phyloP scores from a whole-genome alignment of 441 rosid genomes.

The Rhodomyrtus psidioides region DNA sequence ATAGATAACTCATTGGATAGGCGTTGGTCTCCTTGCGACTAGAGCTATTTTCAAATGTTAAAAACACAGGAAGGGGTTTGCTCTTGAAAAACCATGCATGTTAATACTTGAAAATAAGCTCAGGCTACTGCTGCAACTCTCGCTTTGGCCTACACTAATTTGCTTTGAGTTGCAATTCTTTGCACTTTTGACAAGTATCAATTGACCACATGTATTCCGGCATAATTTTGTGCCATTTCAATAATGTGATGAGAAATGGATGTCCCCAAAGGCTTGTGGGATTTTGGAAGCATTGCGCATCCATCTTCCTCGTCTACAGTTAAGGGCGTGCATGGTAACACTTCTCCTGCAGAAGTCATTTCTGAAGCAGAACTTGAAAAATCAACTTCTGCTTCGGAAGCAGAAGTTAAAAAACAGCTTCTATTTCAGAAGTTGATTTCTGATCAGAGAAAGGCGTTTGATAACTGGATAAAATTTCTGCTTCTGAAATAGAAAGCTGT shows the following conservation, averaged over 20 bases:
- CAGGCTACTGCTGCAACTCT: background rate
- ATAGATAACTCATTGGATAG: too few relatives aligned
- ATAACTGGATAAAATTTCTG: too few relatives aligned
- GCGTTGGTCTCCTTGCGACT: background rate
- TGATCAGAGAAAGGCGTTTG: too few relatives aligned
- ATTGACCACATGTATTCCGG: background rate
- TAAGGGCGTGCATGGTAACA: background rate
- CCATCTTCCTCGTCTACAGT: background rate
- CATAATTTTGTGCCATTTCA: accelerated
- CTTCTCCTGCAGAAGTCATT: too few relatives aligned
- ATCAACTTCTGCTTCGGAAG: too few relatives aligned
- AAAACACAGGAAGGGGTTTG: background rate
- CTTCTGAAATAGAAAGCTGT: too few relatives aligned
- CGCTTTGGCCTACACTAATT: background rate
- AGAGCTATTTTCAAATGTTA: background rate
- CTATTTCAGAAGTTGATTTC: too few relatives aligned
- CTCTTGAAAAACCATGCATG: accelerated
- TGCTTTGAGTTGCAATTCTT: background rate
- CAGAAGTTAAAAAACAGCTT: too few relatives aligned
- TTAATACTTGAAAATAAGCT: background rate
- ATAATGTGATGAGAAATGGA: background rate
- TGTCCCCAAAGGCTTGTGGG: accelerated
- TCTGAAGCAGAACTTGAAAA: too few relatives aligned
- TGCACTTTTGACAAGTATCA: accelerated
- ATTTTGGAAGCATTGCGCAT: background rate